Evolutionary conservation across 2,329 filamentous ascomycete genomes (phyloP).

Genomic region (Stagonosporopsis chrysanthemi): DNA sequence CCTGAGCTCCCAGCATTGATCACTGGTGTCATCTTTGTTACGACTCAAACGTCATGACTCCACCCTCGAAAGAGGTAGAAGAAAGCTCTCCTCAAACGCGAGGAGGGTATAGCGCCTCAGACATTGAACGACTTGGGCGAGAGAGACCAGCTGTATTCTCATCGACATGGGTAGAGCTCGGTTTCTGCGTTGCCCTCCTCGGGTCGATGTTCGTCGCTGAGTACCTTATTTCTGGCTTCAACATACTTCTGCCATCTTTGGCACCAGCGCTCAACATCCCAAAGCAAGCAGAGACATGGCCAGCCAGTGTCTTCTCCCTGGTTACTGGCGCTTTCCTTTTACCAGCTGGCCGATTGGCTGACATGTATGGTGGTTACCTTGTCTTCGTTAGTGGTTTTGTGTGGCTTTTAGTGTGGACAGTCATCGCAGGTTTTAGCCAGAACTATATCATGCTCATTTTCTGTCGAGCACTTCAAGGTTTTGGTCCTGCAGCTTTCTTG

Average conservation of each 20-base stretch:
- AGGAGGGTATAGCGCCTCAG: slow-evolving; percentile 34
- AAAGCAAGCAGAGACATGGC: slow-evolving; percentile 63
- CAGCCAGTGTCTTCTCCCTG: slow-evolving; percentile 48
- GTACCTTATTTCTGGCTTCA: slow-evolving; percentile 80
- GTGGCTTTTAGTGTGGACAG: slow-evolving; percentile 73
- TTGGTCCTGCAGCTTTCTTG: slow-evolving; percentile 76
- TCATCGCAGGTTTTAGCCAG: slow-evolving; percentile 73
- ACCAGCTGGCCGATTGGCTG: slow-evolving; percentile 62
- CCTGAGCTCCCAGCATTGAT: neutral
- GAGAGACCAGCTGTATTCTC: slow-evolving; percentile 66
- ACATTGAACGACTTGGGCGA: slow-evolving; percentile 68
- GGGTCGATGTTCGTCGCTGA: slow-evolving; percentile 72
- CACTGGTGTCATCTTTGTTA: neutral
- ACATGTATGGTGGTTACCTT: slow-evolving; percentile 70
- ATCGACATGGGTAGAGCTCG: slow-evolving; percentile 63
- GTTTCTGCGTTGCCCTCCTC: slow-evolving; percentile 68
- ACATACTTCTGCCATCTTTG: slow-evolving; percentile 71
- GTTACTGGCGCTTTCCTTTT: slow-evolving; percentile 49
- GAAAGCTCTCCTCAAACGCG: slow-evolving; percentile 17
- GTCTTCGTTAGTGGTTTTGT: slow-evolving; percentile 68
- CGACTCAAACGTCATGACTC: slow-evolving; percentile 1
- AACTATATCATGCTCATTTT: slow-evolving; percentile 75
- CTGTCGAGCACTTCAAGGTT: slow-evolving; percentile 75
- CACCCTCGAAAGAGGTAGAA: slow-evolving; percentile 22
- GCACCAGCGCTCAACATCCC: slow-evolving; percentile 70